Evolutionary conservation across 768 basidiomycete species (phyloP).

Genomic region (Ephemerocybe angulata): DNA sequence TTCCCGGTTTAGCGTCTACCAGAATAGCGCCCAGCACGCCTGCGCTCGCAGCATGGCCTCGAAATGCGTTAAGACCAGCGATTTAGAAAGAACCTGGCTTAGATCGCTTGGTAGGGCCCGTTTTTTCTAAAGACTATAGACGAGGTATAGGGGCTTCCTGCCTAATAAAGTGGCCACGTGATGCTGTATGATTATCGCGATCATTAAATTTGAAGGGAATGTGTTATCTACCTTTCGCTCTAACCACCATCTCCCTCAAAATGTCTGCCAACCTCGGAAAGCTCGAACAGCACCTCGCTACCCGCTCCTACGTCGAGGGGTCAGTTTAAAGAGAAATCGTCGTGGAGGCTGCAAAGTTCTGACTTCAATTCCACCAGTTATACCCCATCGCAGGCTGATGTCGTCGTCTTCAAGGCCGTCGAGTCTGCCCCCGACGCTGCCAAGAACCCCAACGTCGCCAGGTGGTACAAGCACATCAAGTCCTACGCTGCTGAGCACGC

Average conservation of each 20-base stretch:
- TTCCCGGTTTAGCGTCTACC: too few species aligned
- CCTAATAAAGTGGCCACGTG: background rate
- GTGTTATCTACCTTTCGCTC: conserved; percentile 22
- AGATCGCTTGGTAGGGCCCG: background rate
- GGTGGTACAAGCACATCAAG: conserved; percentile 95
- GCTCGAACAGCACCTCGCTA: conserved; percentile 83
- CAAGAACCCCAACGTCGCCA: conserved; percentile 65
- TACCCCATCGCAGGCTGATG: conserved; percentile 91
- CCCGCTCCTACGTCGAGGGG: conserved; percentile 91
- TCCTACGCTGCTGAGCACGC: conserved; percentile 79
- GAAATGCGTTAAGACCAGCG: too few species aligned
- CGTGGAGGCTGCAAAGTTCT: background rate
- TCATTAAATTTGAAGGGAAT: conserved; percentile 14
- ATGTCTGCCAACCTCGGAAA: conserved; percentile 70
- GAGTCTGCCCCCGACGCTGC: conserved; percentile 60
- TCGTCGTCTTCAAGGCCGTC: conserved; percentile 84
- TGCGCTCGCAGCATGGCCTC: too few species aligned
- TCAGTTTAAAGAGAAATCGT: conserved; percentile 36
- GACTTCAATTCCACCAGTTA: conserved; percentile 49
- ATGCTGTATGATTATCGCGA: conserved; percentile 10
- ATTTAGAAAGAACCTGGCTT: too few species aligned
- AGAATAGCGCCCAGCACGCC: too few species aligned
- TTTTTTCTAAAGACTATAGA: too few species aligned
- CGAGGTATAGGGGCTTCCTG: background rate
- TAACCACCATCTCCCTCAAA: conserved; percentile 20